phyloP scores from a whole-genome alignment of 2,329 filamentous ascomycete genomes.

The Berkeleyomyces basicola region DNA sequence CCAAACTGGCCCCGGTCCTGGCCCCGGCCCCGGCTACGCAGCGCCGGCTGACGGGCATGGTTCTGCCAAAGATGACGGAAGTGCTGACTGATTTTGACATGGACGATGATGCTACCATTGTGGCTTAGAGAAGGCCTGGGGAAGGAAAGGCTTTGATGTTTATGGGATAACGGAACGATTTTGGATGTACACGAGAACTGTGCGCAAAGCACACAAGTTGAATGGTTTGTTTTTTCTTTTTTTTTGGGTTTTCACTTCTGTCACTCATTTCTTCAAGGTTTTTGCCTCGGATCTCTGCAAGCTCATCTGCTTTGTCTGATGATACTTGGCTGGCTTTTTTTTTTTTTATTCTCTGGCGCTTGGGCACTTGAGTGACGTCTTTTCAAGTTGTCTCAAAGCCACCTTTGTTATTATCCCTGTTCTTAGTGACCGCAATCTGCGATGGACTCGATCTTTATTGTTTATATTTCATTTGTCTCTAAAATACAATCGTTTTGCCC shows the following conservation, averaged over 20 bases:
- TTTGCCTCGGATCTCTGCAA: background rate
- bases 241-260: background rate
- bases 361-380: background rate
- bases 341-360: background rate
- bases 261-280: background rate
- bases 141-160: background rate
- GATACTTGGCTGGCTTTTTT: background rate
- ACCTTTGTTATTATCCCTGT: background rate
- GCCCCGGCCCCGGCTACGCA: background rate
- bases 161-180: background rate
- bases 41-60: background rate
- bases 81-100: background rate
- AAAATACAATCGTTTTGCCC: background rate
- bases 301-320: background rate
- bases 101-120: conserved; percentile 3
- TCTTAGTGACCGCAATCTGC: background rate
- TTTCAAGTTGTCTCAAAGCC: background rate
- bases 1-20: background rate
- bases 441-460: background rate
- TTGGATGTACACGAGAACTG: background rate
- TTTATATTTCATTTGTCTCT: conserved; percentile 1
- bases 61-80: background rate
- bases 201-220: background rate
- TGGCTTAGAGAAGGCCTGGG: background rate
- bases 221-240: conserved; percentile 1